Conservation (phyloP, 2,329 filamentous ascomycete species). For the Ascosphaera aggregata region DNA sequence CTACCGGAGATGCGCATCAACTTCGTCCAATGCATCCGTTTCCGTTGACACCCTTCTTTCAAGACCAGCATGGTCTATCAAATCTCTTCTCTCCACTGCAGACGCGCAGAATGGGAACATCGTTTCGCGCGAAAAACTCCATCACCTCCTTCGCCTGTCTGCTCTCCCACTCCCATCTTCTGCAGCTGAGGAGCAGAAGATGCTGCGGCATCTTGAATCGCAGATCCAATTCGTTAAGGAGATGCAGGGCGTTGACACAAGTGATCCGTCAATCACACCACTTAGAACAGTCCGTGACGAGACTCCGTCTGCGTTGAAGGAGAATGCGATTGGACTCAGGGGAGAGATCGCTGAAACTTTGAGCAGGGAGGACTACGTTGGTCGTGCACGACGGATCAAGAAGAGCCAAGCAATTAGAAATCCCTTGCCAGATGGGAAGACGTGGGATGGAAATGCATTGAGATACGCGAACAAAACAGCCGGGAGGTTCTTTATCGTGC, state of each 20-base stretch:
- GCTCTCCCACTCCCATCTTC: conserved; percentile 53
- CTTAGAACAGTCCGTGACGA: conserved; percentile 60
- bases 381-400: conserved; percentile 24
- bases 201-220: conserved; percentile 51
- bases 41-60: conserved; percentile 25
- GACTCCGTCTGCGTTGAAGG: conserved; percentile 16
- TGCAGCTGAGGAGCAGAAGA: conserved; percentile 37
- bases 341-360: conserved; percentile 14
- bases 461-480: conserved; percentile 39
- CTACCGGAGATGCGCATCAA: neutral
- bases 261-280: conserved; percentile 36
- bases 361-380: conserved; percentile 18
- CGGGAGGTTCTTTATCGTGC: conserved; percentile 57
- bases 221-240: conserved; percentile 83
- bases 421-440: conserved; percentile 19
- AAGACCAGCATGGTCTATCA: conserved; percentile 63
- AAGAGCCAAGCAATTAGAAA: conserved; percentile 12
- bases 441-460: conserved; percentile 48
- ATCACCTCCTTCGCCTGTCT: conserved; percentile 70
- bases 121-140: conserved; percentile 45
- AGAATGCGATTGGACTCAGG: conserved; percentile 17
- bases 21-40: neutral
- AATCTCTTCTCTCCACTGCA: conserved; percentile 35
- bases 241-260: conserved; percentile 57
- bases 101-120: conserved; percentile 10